Conservation (phyloP, 768 basidiomycete genomes). For the Daedaleopsis sinensis region DNA sequence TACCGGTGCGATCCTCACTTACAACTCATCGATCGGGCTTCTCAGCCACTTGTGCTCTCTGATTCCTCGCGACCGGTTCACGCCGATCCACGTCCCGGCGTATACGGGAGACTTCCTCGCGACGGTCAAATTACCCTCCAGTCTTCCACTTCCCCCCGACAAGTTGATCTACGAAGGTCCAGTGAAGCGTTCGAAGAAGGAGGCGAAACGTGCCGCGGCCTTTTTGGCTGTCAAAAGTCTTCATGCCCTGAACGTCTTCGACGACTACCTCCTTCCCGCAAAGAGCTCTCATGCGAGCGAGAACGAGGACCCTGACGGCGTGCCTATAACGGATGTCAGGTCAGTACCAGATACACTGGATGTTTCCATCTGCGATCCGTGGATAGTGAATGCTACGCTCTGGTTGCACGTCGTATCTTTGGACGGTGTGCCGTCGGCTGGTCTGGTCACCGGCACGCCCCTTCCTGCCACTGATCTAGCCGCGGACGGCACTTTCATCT, state of each 20-base stretch:
- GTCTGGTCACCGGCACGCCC: constrained; percentile 66
- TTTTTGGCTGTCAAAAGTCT: constrained; percentile 77
- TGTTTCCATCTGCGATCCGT: constrained; percentile 67
- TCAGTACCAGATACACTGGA: constrained; percentile 56
- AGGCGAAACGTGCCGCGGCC: constrained; percentile 82
- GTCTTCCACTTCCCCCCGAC: constrained; percentile 58
- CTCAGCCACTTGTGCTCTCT: constrained; percentile 78
- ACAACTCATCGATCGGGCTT: constrained; percentile 71
- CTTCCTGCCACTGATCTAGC: constrained; percentile 52
- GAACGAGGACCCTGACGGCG: constrained; percentile 57
- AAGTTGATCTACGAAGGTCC: constrained; percentile 65
- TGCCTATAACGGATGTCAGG: constrained; percentile 43
- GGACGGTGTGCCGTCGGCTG: constrained; percentile 53
- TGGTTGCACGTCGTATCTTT: constrained; percentile 68
- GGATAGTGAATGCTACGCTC: constrained; percentile 56
- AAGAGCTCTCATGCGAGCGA: constrained; percentile 51
- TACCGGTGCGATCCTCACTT: constrained; percentile 80
- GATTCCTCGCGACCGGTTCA: constrained; percentile 74
- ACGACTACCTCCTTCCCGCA: constrained; percentile 81
- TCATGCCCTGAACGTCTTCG: constrained; percentile 72
- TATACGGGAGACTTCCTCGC: constrained; percentile 63
- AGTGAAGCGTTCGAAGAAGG: constrained; percentile 64
- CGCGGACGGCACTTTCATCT: constrained; percentile 40
- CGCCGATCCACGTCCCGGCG: constrained; percentile 57
- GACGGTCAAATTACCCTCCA: constrained; percentile 66